phyloP scores from a whole-genome alignment of 2,329 filamentous ascomycete species.

The Thermothelomyces thermophilus region DNA sequence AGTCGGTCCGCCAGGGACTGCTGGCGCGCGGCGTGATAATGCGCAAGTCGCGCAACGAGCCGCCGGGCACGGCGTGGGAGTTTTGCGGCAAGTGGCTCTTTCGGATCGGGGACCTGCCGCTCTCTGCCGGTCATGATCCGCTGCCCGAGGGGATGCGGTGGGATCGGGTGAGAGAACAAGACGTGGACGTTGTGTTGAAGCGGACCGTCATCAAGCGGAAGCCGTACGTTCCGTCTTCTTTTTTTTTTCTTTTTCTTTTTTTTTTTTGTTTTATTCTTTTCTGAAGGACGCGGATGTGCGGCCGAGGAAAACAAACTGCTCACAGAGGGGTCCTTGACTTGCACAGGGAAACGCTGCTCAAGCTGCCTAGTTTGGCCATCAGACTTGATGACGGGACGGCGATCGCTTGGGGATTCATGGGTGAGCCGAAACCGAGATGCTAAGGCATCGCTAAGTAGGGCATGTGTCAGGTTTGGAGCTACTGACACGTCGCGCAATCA shows the following conservation, averaged over 20 bases:
- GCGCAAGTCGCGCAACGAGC: conserved; percentile 20
- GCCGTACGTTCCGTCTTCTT: conserved; percentile 31
- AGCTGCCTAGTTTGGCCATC: conserved; percentile 42
- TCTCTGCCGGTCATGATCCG: conserved; percentile 8
- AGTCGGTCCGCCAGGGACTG: conserved; percentile 30
- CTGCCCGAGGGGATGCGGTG: conserved; percentile 48
- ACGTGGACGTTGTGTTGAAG: conserved; percentile 50
- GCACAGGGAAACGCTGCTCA: conserved; percentile 33
- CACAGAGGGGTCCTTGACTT: too few species aligned
- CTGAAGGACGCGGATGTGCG: too few species aligned
- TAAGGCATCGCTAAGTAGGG: too few species aligned
- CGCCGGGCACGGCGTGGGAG: conserved; percentile 26
- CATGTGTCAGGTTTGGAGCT: not conserved
- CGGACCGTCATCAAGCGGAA: conserved; percentile 51
- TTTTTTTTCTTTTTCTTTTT: conserved; percentile 20
- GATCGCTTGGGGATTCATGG: conserved; percentile 59
- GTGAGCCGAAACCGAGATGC: conserved; percentile 26
- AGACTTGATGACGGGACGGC: conserved; percentile 40
- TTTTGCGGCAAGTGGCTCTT: conserved; percentile 55
- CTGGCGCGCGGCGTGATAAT: conserved; percentile 23
- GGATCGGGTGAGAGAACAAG: conserved; percentile 44
- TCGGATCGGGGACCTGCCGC: conserved; percentile 34
- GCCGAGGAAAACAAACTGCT: too few species aligned
- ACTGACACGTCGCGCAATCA: conserved; percentile 1
- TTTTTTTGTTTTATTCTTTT: not conserved